Conservation (phyloP, 139 green algal genomes). For the Closterium sp. region DNA sequence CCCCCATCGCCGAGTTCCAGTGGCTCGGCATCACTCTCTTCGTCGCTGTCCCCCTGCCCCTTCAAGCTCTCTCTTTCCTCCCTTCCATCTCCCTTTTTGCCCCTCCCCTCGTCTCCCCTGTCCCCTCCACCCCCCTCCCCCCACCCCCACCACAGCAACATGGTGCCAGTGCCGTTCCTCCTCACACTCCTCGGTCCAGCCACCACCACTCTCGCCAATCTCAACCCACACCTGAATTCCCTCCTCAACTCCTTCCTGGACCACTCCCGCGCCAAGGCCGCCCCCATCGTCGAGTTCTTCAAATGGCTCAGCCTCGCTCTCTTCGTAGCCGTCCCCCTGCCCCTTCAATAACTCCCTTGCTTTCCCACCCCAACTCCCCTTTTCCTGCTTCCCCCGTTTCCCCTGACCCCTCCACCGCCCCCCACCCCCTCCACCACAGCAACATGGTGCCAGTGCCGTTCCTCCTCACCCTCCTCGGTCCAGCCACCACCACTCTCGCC, state of each 20-base stretch:
- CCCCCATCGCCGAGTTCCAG: slow-evolving; percentile 38
- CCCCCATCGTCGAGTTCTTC: slow-evolving; percentile 40
- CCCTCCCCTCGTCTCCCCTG: too few species aligned
- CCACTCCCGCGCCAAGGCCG: slow-evolving; percentile 31
- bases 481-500: slow-evolving; percentile 12
- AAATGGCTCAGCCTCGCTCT: slow-evolving; percentile 49
- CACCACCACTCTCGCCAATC: not conserved
- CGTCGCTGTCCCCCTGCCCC: slow-evolving; percentile 42
- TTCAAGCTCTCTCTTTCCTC: too few species aligned
- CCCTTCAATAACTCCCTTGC: too few species aligned
- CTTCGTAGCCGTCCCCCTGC: slow-evolving; percentile 51
- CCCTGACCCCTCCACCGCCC: not conserved
- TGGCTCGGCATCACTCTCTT: slow-evolving; percentile 52
- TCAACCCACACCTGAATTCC: not conserved
- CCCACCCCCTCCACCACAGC: not conserved
- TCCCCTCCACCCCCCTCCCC: not conserved
- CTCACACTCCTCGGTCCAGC: slow-evolving; percentile 35
- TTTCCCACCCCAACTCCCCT: too few species aligned
- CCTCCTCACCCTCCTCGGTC: slow-evolving; percentile 43
- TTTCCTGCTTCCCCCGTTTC: too few species aligned
- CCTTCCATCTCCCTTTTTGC: too few species aligned
- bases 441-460: slow-evolving; percentile 54
- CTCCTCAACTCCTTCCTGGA: slow-evolving; percentile 38
- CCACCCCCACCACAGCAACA: slow-evolving; percentile 35
- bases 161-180: slow-evolving; percentile 52